These are phyloP conservation scores for Fusarium haematococcum DNA, from an alignment of 2,329 filamentous ascomycete genomes.

Conservation along the genomic window DNA sequence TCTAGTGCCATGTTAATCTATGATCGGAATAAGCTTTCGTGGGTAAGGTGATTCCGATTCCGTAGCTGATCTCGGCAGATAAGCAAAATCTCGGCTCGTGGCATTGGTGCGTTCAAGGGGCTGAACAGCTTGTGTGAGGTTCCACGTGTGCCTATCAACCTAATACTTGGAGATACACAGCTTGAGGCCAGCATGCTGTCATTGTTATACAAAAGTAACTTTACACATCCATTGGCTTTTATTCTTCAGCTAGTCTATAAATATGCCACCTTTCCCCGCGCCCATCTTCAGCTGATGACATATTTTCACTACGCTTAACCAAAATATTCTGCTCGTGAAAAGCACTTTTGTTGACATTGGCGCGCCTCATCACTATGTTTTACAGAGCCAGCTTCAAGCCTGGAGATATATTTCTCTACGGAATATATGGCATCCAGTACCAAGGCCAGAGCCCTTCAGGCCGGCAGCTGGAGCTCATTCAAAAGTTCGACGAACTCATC, in stretches of 20 bases:
- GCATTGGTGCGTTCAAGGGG: neutral
- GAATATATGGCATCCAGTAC: neutral
- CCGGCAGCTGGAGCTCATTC: neutral
- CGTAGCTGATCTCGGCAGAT: neutral
- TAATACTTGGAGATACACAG: neutral
- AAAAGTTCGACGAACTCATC: neutral
- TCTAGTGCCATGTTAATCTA: neutral
- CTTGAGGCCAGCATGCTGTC: neutral
- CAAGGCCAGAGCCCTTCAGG: neutral
- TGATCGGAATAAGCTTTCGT: neutral
- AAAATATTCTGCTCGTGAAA: neutral
- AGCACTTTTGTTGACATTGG: neutral
- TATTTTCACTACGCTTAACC: neutral
- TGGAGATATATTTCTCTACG: neutral
- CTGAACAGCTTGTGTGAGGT: neutral
- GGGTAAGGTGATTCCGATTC: neutral
- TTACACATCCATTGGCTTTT: neutral
- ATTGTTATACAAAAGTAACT: neutral
- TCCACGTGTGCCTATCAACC: neutral
- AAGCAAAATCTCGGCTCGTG: neutral
- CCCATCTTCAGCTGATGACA: neutral
- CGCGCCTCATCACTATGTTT: neutral
- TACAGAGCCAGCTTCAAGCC: neutral
- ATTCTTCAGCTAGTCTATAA: neutral
- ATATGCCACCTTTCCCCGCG: neutral